Evolutionary conservation across 2,329 filamentous ascomycete genomes (phyloP).

Genomic region (Stagonosporopsis rhizophila): DNA sequence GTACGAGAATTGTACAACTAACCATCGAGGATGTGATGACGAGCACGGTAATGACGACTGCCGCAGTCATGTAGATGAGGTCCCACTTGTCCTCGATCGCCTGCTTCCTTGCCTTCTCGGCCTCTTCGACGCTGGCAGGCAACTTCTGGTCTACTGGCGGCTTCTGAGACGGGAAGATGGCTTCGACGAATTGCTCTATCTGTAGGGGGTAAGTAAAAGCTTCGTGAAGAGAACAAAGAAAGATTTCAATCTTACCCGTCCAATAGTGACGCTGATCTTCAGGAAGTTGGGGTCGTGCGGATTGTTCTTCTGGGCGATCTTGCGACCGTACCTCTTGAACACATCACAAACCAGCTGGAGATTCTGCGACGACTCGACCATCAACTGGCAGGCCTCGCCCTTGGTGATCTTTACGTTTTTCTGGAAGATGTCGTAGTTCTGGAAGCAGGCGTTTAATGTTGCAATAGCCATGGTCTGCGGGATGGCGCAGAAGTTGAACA

Average conservation of each 20-base stretch:
- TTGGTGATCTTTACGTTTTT: slow-evolving; percentile 96
- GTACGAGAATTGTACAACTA: slow-evolving; percentile 46
- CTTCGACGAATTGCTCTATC: slow-evolving; percentile 96
- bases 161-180: slow-evolving; percentile 85
- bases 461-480: slow-evolving; percentile 98
- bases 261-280: slow-evolving; percentile 88
- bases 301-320: slow-evolving; percentile 92
- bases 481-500: slow-evolving; percentile 99
- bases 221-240: not conserved
- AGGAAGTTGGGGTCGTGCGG: slow-evolving; percentile 91
- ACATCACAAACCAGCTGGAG: slow-evolving; percentile 79
- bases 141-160: slow-evolving; percentile 57
- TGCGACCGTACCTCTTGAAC: slow-evolving; percentile 78
- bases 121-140: slow-evolving; percentile 60
- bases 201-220: slow-evolving; percentile 47
- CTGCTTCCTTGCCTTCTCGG: slow-evolving; percentile 61
- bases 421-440: slow-evolving; percentile 85
- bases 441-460: slow-evolving; percentile 89
- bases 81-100: slow-evolving; percentile 62
- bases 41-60: slow-evolving; percentile 72
- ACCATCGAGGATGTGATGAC: slow-evolving; percentile 83
- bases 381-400: slow-evolving; percentile 87
- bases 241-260: slow-evolving; percentile 65
- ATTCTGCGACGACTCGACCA: slow-evolving; percentile 93
- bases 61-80: slow-evolving; percentile 67